Percentiles rank a stretch among this genome's conserved stretches.
Conservation (phyloP, 108 stramenopile species). For the Craspedostauros australis region DNA sequence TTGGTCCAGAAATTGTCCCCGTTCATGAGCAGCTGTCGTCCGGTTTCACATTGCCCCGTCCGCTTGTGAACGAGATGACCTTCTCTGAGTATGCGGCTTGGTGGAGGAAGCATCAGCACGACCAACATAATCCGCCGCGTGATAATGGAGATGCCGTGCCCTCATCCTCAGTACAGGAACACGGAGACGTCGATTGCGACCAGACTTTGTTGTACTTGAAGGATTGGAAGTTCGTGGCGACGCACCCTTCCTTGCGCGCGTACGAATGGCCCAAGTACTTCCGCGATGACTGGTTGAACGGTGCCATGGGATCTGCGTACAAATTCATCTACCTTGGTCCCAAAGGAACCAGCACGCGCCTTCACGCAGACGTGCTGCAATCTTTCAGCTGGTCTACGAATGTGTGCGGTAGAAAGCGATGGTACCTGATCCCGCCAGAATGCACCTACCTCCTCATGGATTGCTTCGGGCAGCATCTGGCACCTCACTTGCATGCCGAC, state of each 20-base stretch:
- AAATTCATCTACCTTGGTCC: conserved; percentile 63
- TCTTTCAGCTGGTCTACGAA: conserved; percentile 59
- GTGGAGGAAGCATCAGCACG: conserved; percentile 5
- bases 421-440: conserved; percentile 34
- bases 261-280: conserved; percentile 34
- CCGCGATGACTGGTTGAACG: conserved; percentile 41
- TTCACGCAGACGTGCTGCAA: conserved; percentile 62
- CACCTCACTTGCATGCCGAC: conserved; percentile 7
- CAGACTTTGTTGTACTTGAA: conserved; percentile 43
- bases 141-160: neutral
- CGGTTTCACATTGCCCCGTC: conserved; percentile 6
- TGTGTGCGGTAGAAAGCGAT: conserved; percentile 49
- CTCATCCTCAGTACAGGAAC: too few species aligned
- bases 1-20: conserved; percentile 3
- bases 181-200: too few species aligned
- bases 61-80: neutral
- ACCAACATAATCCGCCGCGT: neutral
- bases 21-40: neutral
- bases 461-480: neutral
- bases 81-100: conserved; percentile 7
- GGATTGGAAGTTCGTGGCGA: conserved; percentile 34
- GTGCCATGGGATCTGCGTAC: conserved; percentile 34
- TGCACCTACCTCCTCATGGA: conserved; percentile 5
- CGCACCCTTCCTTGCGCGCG: conserved; percentile 17
- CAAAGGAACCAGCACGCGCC: conserved; percentile 31